A percentile compares a stretch with the other conserved stretches of the same genome.
These are phyloP conservation scores for Zalerion maritima DNA, from an alignment of 495 filamentous ascomycete genomes.

Conservation along the genomic window DNA sequence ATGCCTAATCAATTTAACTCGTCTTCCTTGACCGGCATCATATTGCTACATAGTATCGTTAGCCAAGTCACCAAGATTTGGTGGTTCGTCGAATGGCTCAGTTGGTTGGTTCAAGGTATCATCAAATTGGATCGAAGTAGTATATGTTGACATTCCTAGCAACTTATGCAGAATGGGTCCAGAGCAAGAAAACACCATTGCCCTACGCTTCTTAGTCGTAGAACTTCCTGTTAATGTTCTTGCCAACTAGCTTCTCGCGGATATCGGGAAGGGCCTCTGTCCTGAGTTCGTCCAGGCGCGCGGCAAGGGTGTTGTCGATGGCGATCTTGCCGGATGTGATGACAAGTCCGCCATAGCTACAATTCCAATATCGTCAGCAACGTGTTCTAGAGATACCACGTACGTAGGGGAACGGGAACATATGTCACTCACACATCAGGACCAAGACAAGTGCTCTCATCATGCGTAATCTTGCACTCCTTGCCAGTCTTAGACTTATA, in stretches of 20 bases:
- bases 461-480: constrained; percentile 43
- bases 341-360: constrained; percentile 67
- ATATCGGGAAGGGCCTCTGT: constrained; percentile 74
- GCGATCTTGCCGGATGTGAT: constrained; percentile 93
- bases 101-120: too few species aligned
- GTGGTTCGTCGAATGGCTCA: too few species aligned
- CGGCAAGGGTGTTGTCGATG: constrained; percentile 96
- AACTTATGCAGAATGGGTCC: too few species aligned
- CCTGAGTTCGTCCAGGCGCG: constrained; percentile 72
- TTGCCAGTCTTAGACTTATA: constrained; percentile 65
- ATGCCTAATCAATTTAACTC: too few species aligned
- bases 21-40: too few species aligned
- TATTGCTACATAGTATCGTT: too few species aligned
- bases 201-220: constrained; percentile 55
- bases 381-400: constrained; percentile 2
- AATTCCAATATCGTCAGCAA: constrained; percentile 8
- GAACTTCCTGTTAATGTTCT: constrained; percentile 88
- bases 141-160: too few species aligned
- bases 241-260: constrained; percentile 72
- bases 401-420: constrained; percentile 2
- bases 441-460: too few species aligned
- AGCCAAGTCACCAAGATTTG: too few species aligned
- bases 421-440: too few species aligned
- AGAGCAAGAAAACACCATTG: too few species aligned
- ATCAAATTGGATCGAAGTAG: too few species aligned